phyloP scores from a whole-genome alignment of 495 filamentous ascomycete genomes.

The Xylaria flabelliformis region DNA sequence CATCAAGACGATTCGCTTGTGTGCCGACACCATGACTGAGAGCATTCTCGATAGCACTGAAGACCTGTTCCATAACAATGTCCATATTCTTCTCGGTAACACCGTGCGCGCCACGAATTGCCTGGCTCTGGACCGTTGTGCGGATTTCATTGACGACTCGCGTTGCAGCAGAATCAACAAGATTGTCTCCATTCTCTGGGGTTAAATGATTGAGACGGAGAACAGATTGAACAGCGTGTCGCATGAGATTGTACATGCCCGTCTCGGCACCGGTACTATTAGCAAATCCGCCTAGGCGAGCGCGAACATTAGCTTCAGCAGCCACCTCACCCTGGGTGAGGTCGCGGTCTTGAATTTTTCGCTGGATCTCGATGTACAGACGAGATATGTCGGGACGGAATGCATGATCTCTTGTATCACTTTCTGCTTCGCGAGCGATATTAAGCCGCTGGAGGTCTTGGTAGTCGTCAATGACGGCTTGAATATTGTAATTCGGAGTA shows the following conservation, averaged over 20 bases:
- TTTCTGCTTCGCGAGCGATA: constrained; percentile 12
- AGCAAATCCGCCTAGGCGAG: constrained; percentile 36
- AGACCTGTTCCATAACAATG: constrained; percentile 34
- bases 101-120: constrained; percentile 15
- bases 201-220: constrained; percentile 29
- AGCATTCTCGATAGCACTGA: constrained; percentile 30
- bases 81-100: too few relatives aligned
- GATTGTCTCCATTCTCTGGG: constrained; percentile 19
- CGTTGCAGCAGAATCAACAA: constrained; percentile 29
- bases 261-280: constrained; percentile 34
- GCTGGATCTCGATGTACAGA: constrained; percentile 31
- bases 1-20: constrained; percentile 27
- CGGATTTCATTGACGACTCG: constrained; percentile 32
- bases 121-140: constrained; percentile 29
- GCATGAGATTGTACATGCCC: constrained; percentile 37
- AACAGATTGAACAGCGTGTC: constrained; percentile 35
- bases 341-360: constrained; percentile 36
- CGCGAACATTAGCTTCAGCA: constrained; percentile 31
- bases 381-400: constrained; percentile 20
- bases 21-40: constrained; percentile 18
- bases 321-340: constrained; percentile 30
- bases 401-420: constrained; percentile 31
- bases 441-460: constrained; percentile 23
- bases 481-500: constrained; percentile 21
- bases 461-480: constrained; percentile 31